Conservation (phyloP, 148 eudicot species). For the Arctostaphylos glauca region DNA sequence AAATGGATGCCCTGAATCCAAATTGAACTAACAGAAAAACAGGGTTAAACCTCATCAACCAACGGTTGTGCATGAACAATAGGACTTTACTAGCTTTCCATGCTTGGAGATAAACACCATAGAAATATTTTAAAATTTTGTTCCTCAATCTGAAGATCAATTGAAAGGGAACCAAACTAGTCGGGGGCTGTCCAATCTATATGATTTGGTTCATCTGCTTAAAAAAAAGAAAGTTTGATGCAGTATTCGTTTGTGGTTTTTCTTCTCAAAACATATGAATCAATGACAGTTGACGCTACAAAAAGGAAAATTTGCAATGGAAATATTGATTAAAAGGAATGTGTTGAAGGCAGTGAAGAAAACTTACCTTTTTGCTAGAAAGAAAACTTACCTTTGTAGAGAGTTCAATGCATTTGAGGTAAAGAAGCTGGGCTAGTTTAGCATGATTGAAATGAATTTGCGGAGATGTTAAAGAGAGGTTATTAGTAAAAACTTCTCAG, state of each 20-base stretch:
- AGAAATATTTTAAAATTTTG: neutral
- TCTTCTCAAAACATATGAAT: neutral
- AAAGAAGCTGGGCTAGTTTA: neutral
- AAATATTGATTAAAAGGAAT: neutral
- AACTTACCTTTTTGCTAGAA: constrained; percentile 3
- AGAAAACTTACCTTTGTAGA: neutral
- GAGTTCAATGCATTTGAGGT: neutral
- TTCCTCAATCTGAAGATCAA: neutral
- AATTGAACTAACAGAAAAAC: neutral
- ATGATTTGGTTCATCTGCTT: neutral
- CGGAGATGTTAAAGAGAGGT: neutral
- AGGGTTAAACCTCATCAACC: neutral
- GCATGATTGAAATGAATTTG: constrained; percentile 8
- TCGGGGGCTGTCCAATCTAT: neutral
- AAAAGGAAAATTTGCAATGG: neutral
- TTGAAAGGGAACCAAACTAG: neutral
- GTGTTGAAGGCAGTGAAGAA: neutral
- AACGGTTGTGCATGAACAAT: neutral
- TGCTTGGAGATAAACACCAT: neutral
- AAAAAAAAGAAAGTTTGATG: neutral
- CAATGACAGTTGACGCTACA: neutral
- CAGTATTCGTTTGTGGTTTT: neutral
- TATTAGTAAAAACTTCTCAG: neutral
- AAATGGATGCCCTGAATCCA: neutral
- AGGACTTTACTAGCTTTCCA: neutral